Conservation (phyloP, 1,284 basidiomycete species). For the Cystobasidiaceae sp. region DNA sequence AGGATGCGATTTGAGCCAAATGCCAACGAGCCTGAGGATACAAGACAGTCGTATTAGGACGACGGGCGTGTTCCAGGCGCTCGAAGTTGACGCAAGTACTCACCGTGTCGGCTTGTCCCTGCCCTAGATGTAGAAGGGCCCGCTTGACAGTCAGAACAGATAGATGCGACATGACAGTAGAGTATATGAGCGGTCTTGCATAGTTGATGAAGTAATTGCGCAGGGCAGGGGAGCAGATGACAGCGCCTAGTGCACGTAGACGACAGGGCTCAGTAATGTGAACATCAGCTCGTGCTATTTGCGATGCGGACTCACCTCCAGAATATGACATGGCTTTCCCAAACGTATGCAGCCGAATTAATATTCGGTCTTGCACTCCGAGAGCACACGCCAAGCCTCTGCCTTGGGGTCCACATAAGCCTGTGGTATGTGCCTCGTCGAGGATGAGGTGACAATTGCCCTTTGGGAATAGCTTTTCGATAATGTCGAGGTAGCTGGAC, state of each 20-base stretch:
- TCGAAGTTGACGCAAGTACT: too few species aligned
- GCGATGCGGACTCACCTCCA: conserved; percentile 62
- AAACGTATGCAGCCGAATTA: conserved; percentile 57
- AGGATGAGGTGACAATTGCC: conserved; percentile 68
- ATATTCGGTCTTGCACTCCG: conserved; percentile 58
- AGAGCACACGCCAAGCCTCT: conserved; percentile 53
- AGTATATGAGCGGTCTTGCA: conserved; percentile 83
- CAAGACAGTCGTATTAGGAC: too few species aligned
- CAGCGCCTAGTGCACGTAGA: conserved; percentile 57
- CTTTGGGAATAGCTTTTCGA: conserved; percentile 58
- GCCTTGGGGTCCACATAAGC: conserved; percentile 60
- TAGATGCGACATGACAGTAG: conserved; percentile 69
- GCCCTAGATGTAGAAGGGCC: conserved; percentile 69
- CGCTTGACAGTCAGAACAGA: conserved; percentile 69
- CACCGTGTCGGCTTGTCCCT: conserved; percentile 60
- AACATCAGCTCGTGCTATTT: conserved; percentile 39
- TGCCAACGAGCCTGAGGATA: conserved; percentile 43
- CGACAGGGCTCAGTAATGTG: not conserved
- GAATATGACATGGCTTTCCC: conserved; percentile 66
- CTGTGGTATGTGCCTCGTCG: conserved; percentile 86
- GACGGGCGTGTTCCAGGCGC: too few species aligned
- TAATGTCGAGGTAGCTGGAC: conserved; percentile 56
- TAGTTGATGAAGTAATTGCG: conserved; percentile 87
- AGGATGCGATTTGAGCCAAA: conserved; percentile 47
- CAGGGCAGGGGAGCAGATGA: conserved; percentile 66